These are phyloP conservation scores for Penicillium nucicola DNA, from an alignment of 495 filamentous ascomycete species.

Conservation along the genomic window DNA sequence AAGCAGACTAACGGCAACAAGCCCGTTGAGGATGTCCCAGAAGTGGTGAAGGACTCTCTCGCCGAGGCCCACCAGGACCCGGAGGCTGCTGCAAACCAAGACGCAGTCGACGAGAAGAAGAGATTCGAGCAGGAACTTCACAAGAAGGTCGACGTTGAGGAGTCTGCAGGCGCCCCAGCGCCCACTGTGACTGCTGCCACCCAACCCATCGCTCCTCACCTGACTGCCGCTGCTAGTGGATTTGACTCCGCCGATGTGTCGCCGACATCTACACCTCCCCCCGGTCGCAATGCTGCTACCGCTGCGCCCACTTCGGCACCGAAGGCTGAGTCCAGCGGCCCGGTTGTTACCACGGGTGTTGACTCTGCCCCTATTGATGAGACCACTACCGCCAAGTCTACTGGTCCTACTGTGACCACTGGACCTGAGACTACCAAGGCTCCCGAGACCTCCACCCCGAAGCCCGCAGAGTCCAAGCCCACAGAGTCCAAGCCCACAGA, in stretches of 20 bases:
- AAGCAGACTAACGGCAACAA: constrained; percentile 43
- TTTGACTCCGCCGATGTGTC: constrained; percentile 40
- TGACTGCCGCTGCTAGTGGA: constrained; percentile 14
- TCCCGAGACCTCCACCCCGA: constrained; percentile 17
- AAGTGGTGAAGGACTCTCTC: constrained; percentile 71
- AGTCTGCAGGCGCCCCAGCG: constrained; percentile 51
- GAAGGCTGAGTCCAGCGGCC: constrained; percentile 13
- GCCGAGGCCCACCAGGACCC: constrained; percentile 58
- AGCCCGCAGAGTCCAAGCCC: constrained; percentile 1
- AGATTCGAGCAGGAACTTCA: constrained; percentile 68
- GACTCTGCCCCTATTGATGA: constrained; percentile 17
- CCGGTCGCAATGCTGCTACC: constrained; percentile 11
- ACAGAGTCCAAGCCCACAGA: too few species aligned
- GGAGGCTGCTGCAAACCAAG: constrained; percentile 66
- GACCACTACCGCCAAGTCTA: constrained; percentile 15
- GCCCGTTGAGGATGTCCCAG: constrained; percentile 59
- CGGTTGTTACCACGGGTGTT: constrained; percentile 37
- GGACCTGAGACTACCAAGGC: constrained; percentile 23
- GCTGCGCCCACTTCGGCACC: constrained; percentile 14
- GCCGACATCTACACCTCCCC: constrained; percentile 38
- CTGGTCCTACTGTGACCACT: constrained; percentile 33
- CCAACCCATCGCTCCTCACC: constrained; percentile 37
- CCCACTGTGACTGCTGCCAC: constrained; percentile 48
- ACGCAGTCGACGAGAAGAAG: constrained; percentile 74
- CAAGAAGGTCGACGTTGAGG: constrained; percentile 47